These are phyloP conservation scores for Poa pratensis DNA, from an alignment of 176 grass and related monocot species.

Conservation along the genomic window DNA sequence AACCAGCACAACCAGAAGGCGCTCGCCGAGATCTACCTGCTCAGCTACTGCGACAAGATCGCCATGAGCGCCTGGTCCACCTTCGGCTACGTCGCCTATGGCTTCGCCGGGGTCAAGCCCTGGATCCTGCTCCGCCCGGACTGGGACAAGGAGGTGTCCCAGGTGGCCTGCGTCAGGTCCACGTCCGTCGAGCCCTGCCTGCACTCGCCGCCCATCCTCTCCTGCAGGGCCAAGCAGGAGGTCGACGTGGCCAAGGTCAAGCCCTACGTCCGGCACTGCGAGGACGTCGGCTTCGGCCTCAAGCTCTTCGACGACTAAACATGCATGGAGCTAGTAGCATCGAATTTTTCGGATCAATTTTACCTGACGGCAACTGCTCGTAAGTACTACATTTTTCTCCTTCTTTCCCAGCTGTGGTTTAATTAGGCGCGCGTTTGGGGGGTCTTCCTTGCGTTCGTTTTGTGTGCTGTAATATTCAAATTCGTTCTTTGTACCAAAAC, in stretches of 20 bases:
- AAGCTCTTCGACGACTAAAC: conserved; percentile 74
- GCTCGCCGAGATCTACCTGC: conserved; percentile 78
- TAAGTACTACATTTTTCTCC: not conserved
- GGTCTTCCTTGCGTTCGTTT: conserved; percentile 43
- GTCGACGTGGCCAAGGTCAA: conserved; percentile 64
- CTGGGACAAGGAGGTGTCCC: conserved; percentile 60
- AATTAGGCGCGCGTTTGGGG: conserved; percentile 38
- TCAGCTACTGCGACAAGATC: conserved; percentile 88
- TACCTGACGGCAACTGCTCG: not conserved
- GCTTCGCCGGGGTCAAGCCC: conserved; percentile 82
- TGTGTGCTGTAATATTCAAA: conserved; percentile 30
- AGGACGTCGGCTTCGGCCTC: conserved; percentile 76
- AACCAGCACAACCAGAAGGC: conserved; percentile 95
- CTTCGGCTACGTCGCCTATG: conserved; percentile 84
- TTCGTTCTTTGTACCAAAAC: conserved; percentile 22
- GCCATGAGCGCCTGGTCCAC: conserved; percentile 88
- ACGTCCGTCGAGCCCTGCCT: conserved; percentile 89
- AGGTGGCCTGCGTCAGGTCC: conserved; percentile 66
- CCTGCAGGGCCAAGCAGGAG: conserved; percentile 61
- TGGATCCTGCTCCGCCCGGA: conserved; percentile 79
- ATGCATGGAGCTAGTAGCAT: not conserved
- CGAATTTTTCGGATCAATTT: not conserved
- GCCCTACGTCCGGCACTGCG: conserved; percentile 79
- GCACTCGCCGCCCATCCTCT: conserved; percentile 74
- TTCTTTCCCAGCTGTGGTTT: conserved; percentile 18